Evolutionary conservation across 257 asterid species (phyloP), one percentile per base, ranked within the genome.

Genomic region (Solanum dulcamara): DNA sequence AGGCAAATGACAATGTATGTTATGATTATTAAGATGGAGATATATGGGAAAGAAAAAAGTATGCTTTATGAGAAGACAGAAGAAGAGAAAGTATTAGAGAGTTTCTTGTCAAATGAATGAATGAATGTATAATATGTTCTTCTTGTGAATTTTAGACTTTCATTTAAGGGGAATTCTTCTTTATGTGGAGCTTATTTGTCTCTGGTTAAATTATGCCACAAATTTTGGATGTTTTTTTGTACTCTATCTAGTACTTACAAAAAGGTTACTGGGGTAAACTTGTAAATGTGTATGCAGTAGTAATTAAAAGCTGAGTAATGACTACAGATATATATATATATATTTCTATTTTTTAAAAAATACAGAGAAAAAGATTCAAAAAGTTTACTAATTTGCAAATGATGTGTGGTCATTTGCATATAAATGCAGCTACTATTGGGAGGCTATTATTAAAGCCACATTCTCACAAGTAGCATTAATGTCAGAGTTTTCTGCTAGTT

Each of bases 1-100:
- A 93, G 97, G 89, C 90, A 94, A 94, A 46, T 88, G 89, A 89
- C 80, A 83, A 85, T 35, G 84, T 35, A 89, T 85, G 83, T 87
- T 88, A 79, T 85, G 72, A 86, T 87, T 84, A 84, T 80, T 82
- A 57, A 51, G 83, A 40, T 35, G 22, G 32, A 50, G 6, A 83
- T 8, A 57, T 74, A 84, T 84, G 18, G 32, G 81, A 77, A 77
- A 77, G 83, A 46, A 77, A 44, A 46, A 77, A 28, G 17, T 7
- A 17, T 46, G 83, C 83, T 77, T 46, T 77, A 77, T 77, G 83
- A 77, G 62, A 46, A 59, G 42, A 33, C 66, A 71, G 66, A 64
- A n/a, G 10, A 59, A 33, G 51, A 44, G 57, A 59, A 75, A 75
- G 64, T 46, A 46, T 77, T 77, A 26, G 83, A 44, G 57, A 55